phyloP scores from a whole-genome alignment of 2,329 filamentous ascomycete species.

The Lecanicillium sp. region DNA sequence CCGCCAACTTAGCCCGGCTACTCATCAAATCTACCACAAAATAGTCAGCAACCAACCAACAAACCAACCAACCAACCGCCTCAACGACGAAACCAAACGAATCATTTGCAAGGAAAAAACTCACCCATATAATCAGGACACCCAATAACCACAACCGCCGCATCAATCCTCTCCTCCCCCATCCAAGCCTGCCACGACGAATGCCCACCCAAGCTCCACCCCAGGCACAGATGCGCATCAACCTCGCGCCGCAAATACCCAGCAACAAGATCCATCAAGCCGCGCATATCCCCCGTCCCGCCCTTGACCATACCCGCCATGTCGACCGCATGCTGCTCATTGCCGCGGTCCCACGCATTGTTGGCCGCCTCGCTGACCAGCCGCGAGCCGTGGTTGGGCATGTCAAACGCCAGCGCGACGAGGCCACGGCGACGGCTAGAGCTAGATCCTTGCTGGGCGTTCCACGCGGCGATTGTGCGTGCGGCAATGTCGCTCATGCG shows the following conservation, averaged over 20 bases:
- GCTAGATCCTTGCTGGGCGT: conserved; percentile 28
- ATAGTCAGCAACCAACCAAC: neutral
- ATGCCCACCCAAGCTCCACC: conserved; percentile 82
- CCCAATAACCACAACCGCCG: conserved; percentile 73
- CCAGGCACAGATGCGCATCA: conserved; percentile 65
- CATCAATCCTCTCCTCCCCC: conserved; percentile 68
- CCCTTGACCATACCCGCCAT: conserved; percentile 75
- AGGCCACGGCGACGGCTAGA: conserved; percentile 42
- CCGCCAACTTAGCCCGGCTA: conserved; percentile 65
- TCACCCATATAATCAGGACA: conserved; percentile 78
- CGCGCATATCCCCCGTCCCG: conserved; percentile 65
- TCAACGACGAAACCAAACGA: too few relatives aligned
- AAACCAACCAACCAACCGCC: too few relatives aligned
- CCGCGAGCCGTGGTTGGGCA: conserved; percentile 82
- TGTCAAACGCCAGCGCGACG: conserved; percentile 80
- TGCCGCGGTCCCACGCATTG: conserved; percentile 70
- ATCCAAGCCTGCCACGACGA: conserved; percentile 78
- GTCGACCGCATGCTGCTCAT: conserved; percentile 76
- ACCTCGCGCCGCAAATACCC: conserved; percentile 52
- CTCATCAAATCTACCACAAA: conserved; percentile 51
- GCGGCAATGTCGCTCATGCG: conserved; percentile 69
- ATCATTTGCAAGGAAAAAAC: conserved; percentile 17
- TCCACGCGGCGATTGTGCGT: conserved; percentile 62
- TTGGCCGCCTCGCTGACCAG: conserved; percentile 61
- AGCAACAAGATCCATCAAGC: conserved; percentile 70